These are phyloP conservation scores for Henckelia pumila DNA, from an alignment of 257 asterid species.

Conservation along the genomic window DNA sequence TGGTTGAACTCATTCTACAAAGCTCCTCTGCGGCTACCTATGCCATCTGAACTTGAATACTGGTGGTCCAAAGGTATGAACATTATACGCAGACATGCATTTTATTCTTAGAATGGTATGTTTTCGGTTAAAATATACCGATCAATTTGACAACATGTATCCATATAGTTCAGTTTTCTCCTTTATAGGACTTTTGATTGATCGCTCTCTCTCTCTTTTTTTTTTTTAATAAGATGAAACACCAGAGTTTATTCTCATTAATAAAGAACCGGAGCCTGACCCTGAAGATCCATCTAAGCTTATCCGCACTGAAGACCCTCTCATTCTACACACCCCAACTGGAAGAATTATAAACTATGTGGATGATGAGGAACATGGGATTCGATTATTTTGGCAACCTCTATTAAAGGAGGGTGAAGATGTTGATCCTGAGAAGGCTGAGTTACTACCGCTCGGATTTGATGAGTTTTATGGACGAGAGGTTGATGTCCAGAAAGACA, in stretches of 20 bases:
- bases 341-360: conserved; percentile 80
- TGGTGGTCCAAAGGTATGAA: conserved; percentile 78
- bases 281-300: conserved; percentile 83
- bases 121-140: background rate
- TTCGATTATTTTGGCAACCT: conserved; percentile 89
- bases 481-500: conserved; percentile 29
- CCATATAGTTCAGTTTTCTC: background rate
- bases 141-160: conserved; percentile 11
- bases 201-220: no score
- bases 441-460: conserved; percentile 78
- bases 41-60: conserved; percentile 95
- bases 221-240: conserved; percentile 46
- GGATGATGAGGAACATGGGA: conserved; percentile 87
- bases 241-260: conserved; percentile 75
- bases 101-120: background rate
- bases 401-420: conserved; percentile 53
- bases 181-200: conserved; percentile 12
- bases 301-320: conserved; percentile 70
- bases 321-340: conserved; percentile 83
- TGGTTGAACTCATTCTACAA: conserved; percentile 92
- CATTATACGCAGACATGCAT: conserved; percentile 11
- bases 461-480: conserved; percentile 83
- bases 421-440: conserved; percentile 52
- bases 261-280: conserved; percentile 88
- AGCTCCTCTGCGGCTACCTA: conserved; percentile 93